Evolutionary conservation across 2,329 filamentous ascomycete genomes (phyloP).

Genomic region (Hirsutella minnesotensis): DNA sequence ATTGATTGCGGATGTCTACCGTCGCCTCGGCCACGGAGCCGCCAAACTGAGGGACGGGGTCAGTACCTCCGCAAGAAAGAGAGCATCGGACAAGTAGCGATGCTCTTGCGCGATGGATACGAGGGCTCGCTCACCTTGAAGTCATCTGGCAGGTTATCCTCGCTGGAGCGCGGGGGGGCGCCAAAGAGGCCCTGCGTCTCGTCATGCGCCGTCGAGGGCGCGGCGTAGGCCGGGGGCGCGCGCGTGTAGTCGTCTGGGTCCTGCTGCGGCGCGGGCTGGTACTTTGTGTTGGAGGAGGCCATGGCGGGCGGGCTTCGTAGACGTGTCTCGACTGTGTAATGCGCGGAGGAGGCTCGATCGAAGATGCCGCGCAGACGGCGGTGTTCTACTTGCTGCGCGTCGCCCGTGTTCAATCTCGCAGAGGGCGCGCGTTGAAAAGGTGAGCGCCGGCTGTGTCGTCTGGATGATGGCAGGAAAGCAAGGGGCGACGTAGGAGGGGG

Average conservation of each 20-base stretch:
- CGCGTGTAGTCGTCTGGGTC: conserved; percentile 77
- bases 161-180: conserved; percentile 62
- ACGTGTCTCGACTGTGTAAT: no score
- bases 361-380: no score
- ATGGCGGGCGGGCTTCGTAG: conserved; percentile 36
- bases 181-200: conserved; percentile 49
- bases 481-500: no score
- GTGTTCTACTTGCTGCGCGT: no score
- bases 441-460: no score
- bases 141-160: conserved; percentile 90
- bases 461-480: no score
- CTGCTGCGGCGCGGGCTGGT: conserved; percentile 70
- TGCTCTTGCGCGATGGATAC: no score
- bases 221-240: conserved; percentile 70
- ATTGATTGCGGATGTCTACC: conserved; percentile 92
- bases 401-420: no score
- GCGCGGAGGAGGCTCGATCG: no score
- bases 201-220: conserved; percentile 40
- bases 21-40: conserved; percentile 88
- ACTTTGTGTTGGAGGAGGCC: conserved; percentile 67
- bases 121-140: conserved; percentile 77
- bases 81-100: no score
- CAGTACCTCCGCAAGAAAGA: no score
- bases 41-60: conserved; percentile 53
- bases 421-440: no score